Conservation (phyloP, 352 stramenopile species). For the Phytophthora pini region DNA sequence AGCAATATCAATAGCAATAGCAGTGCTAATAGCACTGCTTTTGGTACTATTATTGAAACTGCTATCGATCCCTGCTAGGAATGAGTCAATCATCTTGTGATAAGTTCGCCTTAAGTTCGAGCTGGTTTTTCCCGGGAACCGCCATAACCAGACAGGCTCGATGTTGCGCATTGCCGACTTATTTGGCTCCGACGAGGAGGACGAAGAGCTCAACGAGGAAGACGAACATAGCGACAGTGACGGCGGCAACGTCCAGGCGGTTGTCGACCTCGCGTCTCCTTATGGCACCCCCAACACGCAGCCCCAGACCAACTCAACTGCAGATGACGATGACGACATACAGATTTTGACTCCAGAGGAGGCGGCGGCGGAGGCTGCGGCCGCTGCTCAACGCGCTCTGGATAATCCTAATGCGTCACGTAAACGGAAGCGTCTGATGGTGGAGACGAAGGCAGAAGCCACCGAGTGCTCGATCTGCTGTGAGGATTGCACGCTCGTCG, state of each 20-base stretch:
- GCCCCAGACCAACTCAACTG: slow-evolving; percentile 1
- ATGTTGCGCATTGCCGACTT: not conserved
- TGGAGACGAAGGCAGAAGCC: slow-evolving; percentile 50
- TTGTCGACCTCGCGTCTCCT: slow-evolving; percentile 24
- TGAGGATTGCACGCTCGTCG: slow-evolving; percentile 64
- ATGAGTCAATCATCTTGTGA: not conserved
- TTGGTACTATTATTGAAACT: no score
- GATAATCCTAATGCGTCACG: slow-evolving; percentile 8
- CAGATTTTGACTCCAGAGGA: slow-evolving; percentile 38
- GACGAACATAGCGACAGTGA: slow-evolving; percentile 3
- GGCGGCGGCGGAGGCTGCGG: slow-evolving; percentile 25
- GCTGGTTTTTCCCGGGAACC: no score
- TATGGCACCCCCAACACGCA: not conserved
- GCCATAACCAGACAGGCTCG: slow-evolving; percentile 4
- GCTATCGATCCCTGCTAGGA: no score
- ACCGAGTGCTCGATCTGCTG: slow-evolving; percentile 84
- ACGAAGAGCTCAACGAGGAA: not conserved
- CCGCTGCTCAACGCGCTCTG: slow-evolving; percentile 12
- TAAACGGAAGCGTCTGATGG: slow-evolving; percentile 38
- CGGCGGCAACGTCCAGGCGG: not conserved
- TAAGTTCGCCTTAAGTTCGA: no score
- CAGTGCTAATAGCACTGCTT: no score
- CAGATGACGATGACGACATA: slow-evolving; percentile 42
- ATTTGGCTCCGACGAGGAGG: slow-evolving; percentile 10
- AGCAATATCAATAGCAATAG: no score